Conservation (phyloP, 2,329 filamentous ascomycete species). For the Aspergillus vadensis region DNA sequence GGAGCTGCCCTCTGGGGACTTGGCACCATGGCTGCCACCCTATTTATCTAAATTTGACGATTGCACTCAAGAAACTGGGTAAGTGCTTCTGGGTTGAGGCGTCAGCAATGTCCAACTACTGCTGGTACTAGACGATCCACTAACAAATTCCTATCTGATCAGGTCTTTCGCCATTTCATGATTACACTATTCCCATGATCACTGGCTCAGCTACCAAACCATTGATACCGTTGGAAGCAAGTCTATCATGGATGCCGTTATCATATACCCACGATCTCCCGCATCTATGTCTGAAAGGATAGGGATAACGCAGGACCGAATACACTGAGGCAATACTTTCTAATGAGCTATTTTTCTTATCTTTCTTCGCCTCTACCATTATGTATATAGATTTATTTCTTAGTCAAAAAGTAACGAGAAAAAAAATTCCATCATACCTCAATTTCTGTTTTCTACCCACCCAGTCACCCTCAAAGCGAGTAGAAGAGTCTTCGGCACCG, state of each 20-base stretch:
- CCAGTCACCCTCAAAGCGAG: neutral
- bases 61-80: neutral
- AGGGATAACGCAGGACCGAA: neutral
- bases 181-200: too few species aligned
- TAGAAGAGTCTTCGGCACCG: neutral
- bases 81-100: neutral
- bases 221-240: too few species aligned
- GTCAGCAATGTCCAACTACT: too few species aligned
- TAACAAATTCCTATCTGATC: too few species aligned
- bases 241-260: too few species aligned
- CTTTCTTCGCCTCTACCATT: neutral
- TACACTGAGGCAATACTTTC: neutral
- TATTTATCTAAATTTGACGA: slow-evolving; percentile 5
- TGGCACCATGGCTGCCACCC: slow-evolving; percentile 11
- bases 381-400: neutral
- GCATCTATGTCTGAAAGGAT: too few species aligned
- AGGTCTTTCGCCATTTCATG: too few species aligned
- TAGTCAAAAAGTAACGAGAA: neutral
- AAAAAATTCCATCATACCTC: neutral
- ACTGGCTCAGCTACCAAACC: too few species aligned
- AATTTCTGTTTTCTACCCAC: neutral
- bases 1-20: slow-evolving; percentile 9
- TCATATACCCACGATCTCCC: too few species aligned
- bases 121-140: too few species aligned
- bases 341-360: neutral